Evolutionary conservation across 495 filamentous ascomycete species (phyloP), one percentile per base, ranked within the genome.

Genomic region (Penicillium paxilli): DNA sequence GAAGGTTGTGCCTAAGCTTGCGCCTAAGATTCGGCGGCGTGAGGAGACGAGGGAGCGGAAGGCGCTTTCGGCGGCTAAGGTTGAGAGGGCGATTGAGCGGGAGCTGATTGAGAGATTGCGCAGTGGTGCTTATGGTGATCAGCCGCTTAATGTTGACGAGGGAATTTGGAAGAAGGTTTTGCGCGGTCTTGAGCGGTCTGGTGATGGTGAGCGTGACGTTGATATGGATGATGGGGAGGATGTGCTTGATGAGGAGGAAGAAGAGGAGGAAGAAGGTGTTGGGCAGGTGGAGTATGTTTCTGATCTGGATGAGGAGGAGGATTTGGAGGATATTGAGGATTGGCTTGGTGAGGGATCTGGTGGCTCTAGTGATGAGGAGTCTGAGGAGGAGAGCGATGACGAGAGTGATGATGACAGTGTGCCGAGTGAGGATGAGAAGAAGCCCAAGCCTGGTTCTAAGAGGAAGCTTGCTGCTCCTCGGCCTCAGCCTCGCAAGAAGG

Each of bases 141-240:
- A 88, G 66, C 94, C 95, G 35, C 71, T 98, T 53, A 98, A 98
- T 74, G 91, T 94, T 14, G 92, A 94, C 66, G 90, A 95, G 70
- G 78, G 77, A 12, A 91, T 98, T 56, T 98, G 94, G 94, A 96
- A 96, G 87, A 94, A 91, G 82, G 95, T 98, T 22, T 80, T 98
- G 42, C 85, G 86, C 40, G 92, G 92, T 2, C 74, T 98, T 67
- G 95, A 98, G 80, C 80, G 86, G 51, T 83, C 85, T 59, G 92
- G 92, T 21, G 90, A 94, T 66, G 94, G 87, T 41, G 79, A 78
- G 60, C 79, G 91, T 58, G 94, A 98, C 72, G 84, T 89, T 74
- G 93, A 97, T 68, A 64, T 92, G 65, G 93, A 97, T 61, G 89
- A 93, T 63, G 93, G 91, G 4, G 91, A 96, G 56, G 80, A 88